Evolutionary conservation across 2,329 filamentous ascomycete genomes (phyloP), one percentile per base, ranked within the genome.

Genomic region (Colletotrichum sp.): DNA sequence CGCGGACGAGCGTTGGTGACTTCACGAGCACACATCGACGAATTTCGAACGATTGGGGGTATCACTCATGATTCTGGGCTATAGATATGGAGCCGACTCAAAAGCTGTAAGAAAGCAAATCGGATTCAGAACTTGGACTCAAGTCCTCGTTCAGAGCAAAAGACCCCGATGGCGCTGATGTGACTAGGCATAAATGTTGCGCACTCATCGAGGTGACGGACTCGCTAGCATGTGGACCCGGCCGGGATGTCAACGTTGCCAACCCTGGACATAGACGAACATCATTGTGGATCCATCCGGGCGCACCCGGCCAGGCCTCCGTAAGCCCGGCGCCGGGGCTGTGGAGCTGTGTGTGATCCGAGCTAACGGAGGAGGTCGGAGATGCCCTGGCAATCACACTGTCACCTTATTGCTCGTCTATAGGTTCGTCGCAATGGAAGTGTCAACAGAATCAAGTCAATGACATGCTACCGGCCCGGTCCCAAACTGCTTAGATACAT

Each of bases 401-500:
- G 43, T 24, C n/a, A 51, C 12, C 43, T 51, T 51, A 9, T 18
- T 3, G 18, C 33, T 58, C 24, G 16, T 13, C 27, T 16, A n/a
- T n/a, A 31, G 8, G 9, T 13, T n/a, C 13, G 13, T 31, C 31
- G 33, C 31, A 61, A 18, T 58, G 6, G 55, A 33, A n/a, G 27
- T n/a, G 38, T 36, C 21, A 57, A 21, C 33, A 54, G 16, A 61
- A 61, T 21, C 18, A 47, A 54, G 29, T 38, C 59, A 70, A 34
- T 65, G 70, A 54, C 59, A 8, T 70, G 58, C 59, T 57, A 33
- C 70, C 59, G 54, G 51, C 24, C 54, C 24, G 64, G 18, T 24
- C 24, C 70, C 66, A 31, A 27, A 36, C 9, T 55, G 63, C 58
- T 24, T 73, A 70, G 66, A 21, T 65, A 70, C 66, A 70, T 57